Conservation (phyloP, 2,329 filamentous ascomycete genomes). For the Cladorrhinum sp. region DNA sequence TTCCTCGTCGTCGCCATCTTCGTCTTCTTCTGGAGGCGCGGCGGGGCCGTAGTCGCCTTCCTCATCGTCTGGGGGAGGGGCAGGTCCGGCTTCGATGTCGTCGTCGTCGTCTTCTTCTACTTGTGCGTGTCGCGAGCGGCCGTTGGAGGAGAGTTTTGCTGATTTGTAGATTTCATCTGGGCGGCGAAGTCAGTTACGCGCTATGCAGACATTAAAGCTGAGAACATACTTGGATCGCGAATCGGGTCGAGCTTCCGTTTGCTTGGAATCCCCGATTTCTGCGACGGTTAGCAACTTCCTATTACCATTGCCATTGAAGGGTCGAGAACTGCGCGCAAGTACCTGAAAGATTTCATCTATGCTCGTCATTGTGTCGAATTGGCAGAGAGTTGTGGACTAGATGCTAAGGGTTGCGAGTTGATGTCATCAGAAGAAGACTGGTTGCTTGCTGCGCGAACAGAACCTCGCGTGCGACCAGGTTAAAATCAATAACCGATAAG, state of each 20-base stretch:
- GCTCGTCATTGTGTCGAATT: slow-evolving; percentile 46
- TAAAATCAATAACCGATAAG: neutral
- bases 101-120: slow-evolving; percentile 44
- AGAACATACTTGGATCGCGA: slow-evolving; percentile 57
- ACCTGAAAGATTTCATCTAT: slow-evolving; percentile 61
- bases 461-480: neutral
- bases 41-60: slow-evolving; percentile 46
- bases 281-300: slow-evolving; percentile 13
- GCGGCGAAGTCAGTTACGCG: slow-evolving; percentile 4
- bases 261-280: slow-evolving; percentile 47
- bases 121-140: slow-evolving; percentile 41
- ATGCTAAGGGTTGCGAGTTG: neutral
- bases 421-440: slow-evolving; percentile 1
- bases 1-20: slow-evolving; percentile 73
- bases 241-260: slow-evolving; percentile 64
- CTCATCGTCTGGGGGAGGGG: slow-evolving; percentile 45
- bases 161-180: slow-evolving; percentile 64
- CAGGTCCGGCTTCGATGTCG: slow-evolving; percentile 47
- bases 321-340: slow-evolving; percentile 16
- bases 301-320: neutral
- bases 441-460: slow-evolving; percentile 5
- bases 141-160: slow-evolving; percentile 48
- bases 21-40: slow-evolving; percentile 50
- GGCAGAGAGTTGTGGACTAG: neutral
- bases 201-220: neutral